phyloP scores from a whole-genome alignment of 1,284 basidiomycete species.

The Grifola frondosa region DNA sequence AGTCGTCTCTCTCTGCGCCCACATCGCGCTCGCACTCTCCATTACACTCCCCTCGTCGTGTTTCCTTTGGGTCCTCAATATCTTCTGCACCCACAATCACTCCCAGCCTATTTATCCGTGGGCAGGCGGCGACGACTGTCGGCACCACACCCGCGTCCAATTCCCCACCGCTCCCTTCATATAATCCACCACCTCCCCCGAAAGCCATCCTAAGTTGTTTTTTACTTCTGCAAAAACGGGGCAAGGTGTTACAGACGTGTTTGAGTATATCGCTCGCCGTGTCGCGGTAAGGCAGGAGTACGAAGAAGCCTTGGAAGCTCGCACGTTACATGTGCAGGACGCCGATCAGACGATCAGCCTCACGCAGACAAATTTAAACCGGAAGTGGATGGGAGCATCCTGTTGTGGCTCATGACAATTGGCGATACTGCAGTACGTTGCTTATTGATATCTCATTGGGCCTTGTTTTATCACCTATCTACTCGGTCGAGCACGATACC shows the following conservation, averaged over 20 bases:
- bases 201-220: constrained; percentile 60
- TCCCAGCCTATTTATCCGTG: constrained; percentile 53
- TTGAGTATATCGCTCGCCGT: constrained; percentile 63
- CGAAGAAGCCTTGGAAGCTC: constrained; percentile 47
- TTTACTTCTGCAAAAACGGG: constrained; percentile 77
- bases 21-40: constrained; percentile 23
- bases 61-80: constrained; percentile 44
- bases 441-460: too few relatives aligned
- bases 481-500: too few relatives aligned
- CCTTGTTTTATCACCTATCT: too few relatives aligned
- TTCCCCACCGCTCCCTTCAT: constrained; percentile 17
- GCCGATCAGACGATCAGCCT: constrained; percentile 10
- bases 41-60: constrained; percentile 33
- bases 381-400: constrained; percentile 6
- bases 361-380: constrained; percentile 6
- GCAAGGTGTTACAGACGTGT: constrained; percentile 63
- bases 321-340: constrained; percentile 30
- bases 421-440: too few relatives aligned
- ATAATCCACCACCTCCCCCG: constrained; percentile 36
- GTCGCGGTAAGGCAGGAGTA: constrained; percentile 62
- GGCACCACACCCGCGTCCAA: constrained; percentile 25
- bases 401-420: constrained; percentile 23
- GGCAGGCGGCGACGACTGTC: constrained; percentile 23
- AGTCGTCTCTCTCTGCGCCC: constrained; percentile 29
- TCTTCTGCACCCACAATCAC: constrained; percentile 61